Evolutionary conservation across 345 rosid species (phyloP).

Genomic region (Camelina laxa): DNA sequence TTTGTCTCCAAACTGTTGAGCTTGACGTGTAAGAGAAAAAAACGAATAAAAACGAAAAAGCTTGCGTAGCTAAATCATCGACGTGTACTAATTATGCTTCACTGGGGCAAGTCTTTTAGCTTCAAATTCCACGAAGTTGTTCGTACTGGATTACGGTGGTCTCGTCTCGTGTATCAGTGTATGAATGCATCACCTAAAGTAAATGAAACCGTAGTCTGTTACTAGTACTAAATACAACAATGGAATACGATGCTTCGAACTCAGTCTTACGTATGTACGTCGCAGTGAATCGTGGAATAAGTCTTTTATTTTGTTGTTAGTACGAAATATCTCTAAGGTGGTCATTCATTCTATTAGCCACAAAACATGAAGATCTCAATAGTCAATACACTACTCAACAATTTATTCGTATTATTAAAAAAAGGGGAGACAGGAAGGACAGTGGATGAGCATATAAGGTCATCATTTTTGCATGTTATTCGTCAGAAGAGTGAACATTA

Average conservation of each 20-base stretch:
- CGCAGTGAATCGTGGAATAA: not conserved
- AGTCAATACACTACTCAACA: constrained; percentile 11
- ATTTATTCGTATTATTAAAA: not conserved
- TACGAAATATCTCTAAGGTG: not conserved
- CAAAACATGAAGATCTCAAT: constrained; percentile 15
- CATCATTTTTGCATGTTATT: constrained; percentile 44
- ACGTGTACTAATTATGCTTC: constrained; percentile 1
- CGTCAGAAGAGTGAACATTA: constrained; percentile 40
- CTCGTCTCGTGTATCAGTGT: no score
- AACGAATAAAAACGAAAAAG: constrained; percentile 2
- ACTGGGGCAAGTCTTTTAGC: not conserved
- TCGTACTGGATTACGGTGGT: not conserved
- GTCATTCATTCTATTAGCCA: not conserved
- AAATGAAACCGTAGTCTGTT: not conserved
- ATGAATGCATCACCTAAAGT: no score
- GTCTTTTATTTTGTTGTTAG: not conserved
- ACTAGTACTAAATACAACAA: not conserved
- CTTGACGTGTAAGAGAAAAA: constrained; percentile 1
- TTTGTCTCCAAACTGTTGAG: constrained; percentile 16
- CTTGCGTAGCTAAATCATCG: constrained; percentile 28
- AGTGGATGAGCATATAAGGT: constrained; percentile 41
- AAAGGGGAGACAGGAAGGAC: constrained; percentile 41
- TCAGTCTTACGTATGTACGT: not conserved
- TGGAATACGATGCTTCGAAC: not conserved
- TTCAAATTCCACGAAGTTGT: not conserved